Conservation (phyloP, 2,329 filamentous ascomycete species). For the Alternaria sp. region DNA sequence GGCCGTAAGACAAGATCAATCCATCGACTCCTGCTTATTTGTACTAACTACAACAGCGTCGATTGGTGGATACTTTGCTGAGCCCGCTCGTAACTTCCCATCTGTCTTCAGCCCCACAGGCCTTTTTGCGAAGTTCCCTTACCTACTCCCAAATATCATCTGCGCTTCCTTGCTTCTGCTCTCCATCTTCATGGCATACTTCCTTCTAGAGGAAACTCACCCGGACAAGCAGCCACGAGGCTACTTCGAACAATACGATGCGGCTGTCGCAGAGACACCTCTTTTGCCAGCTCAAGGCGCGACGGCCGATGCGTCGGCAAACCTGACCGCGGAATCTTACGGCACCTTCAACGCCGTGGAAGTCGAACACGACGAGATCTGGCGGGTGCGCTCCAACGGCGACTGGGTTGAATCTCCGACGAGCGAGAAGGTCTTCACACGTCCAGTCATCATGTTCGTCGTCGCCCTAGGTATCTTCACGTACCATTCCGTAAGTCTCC, state of each 20-base stretch:
- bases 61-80: slow-evolving; percentile 85
- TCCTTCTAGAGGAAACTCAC: slow-evolving; percentile 87
- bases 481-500: slow-evolving; percentile 70
- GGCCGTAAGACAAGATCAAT: slow-evolving; percentile 57
- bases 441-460: slow-evolving; percentile 75
- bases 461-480: slow-evolving; percentile 88
- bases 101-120: slow-evolving; percentile 69
- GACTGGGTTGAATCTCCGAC: slow-evolving; percentile 43
- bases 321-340: slow-evolving; percentile 79
- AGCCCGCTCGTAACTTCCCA: slow-evolving; percentile 78
- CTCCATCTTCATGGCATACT: slow-evolving; percentile 80
- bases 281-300: slow-evolving; percentile 77
- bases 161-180: slow-evolving; percentile 78
- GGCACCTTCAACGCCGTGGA: slow-evolving; percentile 71
- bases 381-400: slow-evolving; percentile 59
- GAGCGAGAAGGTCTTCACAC: slow-evolving; percentile 61
- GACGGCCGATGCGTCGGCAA: slow-evolving; percentile 73
- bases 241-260: slow-evolving; percentile 47
- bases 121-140: slow-evolving; percentile 81
- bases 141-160: slow-evolving; percentile 86
- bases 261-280: slow-evolving; percentile 68
- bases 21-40: not conserved
- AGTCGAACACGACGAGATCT: slow-evolving; percentile 60
- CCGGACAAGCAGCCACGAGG: slow-evolving; percentile 73
- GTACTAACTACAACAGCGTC: slow-evolving; percentile 59